Percentiles rank a stretch among this genome's conserved stretches.
phyloP scores from a whole-genome alignment of 257 asterid species.

The Nemophila menziesii region DNA sequence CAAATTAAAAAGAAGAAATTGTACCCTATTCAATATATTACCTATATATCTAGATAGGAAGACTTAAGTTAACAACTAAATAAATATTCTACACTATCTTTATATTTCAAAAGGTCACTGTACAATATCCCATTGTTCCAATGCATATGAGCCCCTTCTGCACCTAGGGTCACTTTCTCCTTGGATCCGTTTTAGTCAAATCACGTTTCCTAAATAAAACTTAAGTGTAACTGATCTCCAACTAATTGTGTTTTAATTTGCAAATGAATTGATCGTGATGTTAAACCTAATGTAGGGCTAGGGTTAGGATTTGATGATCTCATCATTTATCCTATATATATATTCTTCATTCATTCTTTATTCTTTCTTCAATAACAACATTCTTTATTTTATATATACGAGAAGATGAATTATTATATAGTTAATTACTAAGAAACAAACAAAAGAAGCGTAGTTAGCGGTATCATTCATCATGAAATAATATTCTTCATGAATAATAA shows the following conservation, averaged over 20 bases:
- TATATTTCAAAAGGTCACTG: too few species aligned
- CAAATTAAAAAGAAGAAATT: too few species aligned
- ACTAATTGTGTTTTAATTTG: neutral
- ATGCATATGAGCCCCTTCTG: too few species aligned
- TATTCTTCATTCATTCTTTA: slow-evolving; percentile 23
- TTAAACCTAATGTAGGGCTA: slow-evolving; percentile 7
- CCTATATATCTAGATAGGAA: too few species aligned
- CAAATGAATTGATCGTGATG: neutral
- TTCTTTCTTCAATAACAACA: slow-evolving; percentile 4
- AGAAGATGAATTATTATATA: slow-evolving; percentile 8
- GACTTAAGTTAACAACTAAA: too few species aligned
- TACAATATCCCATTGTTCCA: too few species aligned
- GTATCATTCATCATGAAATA: slow-evolving; percentile 35
- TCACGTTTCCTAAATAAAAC: slow-evolving; percentile 9
- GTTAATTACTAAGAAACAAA: slow-evolving; percentile 19
- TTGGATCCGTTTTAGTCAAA: too few species aligned
- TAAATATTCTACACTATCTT: too few species aligned
- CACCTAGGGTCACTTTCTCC: too few species aligned
- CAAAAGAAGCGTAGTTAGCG: slow-evolving; percentile 29
- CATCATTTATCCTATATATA: slow-evolving; percentile 6
- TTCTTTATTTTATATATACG: slow-evolving; percentile 17
- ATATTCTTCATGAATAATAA: slow-evolving; percentile 30
- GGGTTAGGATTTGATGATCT: slow-evolving; percentile 24
- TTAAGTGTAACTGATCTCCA: slow-evolving; percentile 5
- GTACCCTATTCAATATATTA: too few species aligned